Evolutionary conservation across 2,329 filamentous ascomycete genomes (phyloP), one percentile per base, ranked within the genome.

Genomic region (Fusarium begoniae): DNA sequence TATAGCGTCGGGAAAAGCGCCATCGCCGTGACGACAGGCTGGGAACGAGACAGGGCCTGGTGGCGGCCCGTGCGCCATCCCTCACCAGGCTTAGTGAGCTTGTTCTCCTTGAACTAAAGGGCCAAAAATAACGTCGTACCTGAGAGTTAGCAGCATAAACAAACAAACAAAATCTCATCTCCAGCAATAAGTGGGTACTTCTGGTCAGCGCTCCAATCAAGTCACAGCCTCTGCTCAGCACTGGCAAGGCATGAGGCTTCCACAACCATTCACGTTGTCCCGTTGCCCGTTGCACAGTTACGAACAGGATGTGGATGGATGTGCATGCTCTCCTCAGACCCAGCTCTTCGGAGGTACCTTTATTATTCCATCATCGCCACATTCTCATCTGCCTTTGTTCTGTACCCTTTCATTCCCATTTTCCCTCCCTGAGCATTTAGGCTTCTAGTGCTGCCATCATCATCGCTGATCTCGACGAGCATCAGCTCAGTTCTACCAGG

Each of bases 121-220:
- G 67, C 54, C 69, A 72, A 76, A 75, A 74, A 72, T 68, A 76
- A 72, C 75, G 75, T 61, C 59, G 75, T 75, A 67, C 73, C 73
- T 75, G 69, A 51, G 38, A 47, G 69, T 50, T 61, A 66, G 57
- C 66, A 66, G 72, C 72, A 80, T 81, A 80, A 81, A 81, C 74
- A 81, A 81, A 81, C 79, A 81, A 81, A 81, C 80, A 81, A 80
- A 76, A 70, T 78, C 77, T 77, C 75, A 77, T 66, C 63, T 73
- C 59, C 57, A 55, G 66, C 22, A 63, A 72, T 69, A 68, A 76
- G 75, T 75, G 77, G 77, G 4, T 14, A 38, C 20, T 4, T 6
- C 51, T 28, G 20, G 53, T 13, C 9, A 57, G 57, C 35, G 32
- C 45, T 53, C 75, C 73, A 74, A 73, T 74, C 62, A 75, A 73